Evolutionary conservation across 2,329 filamentous ascomycete species (phyloP).

Genomic region (Fusarium oligoseptatum): DNA sequence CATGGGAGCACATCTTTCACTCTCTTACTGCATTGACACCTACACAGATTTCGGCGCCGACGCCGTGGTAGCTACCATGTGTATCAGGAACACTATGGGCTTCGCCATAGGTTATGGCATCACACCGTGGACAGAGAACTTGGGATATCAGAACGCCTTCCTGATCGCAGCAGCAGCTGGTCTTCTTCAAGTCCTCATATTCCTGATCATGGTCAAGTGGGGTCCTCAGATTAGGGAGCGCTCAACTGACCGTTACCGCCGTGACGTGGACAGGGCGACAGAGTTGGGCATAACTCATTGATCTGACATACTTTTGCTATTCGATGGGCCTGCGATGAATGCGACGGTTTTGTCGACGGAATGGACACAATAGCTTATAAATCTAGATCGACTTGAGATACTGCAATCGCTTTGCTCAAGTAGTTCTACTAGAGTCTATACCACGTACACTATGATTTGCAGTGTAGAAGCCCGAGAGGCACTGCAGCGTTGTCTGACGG

Average conservation of each 20-base stretch:
- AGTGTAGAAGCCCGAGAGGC: too few relatives aligned
- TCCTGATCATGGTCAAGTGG: slow-evolving; percentile 19
- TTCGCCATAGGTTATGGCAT: slow-evolving; percentile 56
- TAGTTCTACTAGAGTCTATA: too few relatives aligned
- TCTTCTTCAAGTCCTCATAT: slow-evolving; percentile 18
- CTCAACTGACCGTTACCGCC: slow-evolving; percentile 19
- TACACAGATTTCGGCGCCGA: slow-evolving; percentile 49
- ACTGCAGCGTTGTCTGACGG: too few relatives aligned
- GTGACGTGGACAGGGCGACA: slow-evolving; percentile 10
- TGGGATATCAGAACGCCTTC: not conserved
- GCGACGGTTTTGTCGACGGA: too few relatives aligned
- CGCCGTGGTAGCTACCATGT: slow-evolving; percentile 48
- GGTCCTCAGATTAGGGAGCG: slow-evolving; percentile 12
- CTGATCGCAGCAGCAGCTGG: slow-evolving; percentile 15
- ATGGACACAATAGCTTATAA: too few relatives aligned
- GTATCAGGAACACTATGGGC: slow-evolving; percentile 55
- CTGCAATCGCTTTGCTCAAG: too few relatives aligned
- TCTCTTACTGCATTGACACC: slow-evolving; percentile 50
- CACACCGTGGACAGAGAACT: slow-evolving; percentile 44
- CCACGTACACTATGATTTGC: too few relatives aligned
- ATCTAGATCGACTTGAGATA: too few relatives aligned
- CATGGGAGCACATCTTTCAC: slow-evolving; percentile 42
- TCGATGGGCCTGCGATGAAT: too few relatives aligned
- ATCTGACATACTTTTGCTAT: too few relatives aligned
- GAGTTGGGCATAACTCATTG: too few relatives aligned